phyloP scores from a whole-genome alignment of 2,329 filamentous ascomycete genomes.

The Sclerotinia sclerotiorum region DNA sequence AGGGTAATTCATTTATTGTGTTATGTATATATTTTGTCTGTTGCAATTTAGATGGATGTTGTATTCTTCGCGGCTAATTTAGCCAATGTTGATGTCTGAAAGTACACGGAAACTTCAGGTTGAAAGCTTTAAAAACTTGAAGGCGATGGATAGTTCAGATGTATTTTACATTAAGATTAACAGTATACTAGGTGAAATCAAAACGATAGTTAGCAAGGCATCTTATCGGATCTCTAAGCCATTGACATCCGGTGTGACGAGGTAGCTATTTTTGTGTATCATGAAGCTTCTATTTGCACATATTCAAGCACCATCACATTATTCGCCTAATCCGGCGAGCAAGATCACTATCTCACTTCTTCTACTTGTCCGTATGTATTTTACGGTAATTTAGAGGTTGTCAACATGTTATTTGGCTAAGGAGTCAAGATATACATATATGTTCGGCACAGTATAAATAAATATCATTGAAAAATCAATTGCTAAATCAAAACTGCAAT shows the following conservation, averaged over 20 bases:
- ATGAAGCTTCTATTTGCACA: background rate
- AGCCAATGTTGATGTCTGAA: background rate
- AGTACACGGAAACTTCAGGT: background rate
- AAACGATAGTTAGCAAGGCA: background rate
- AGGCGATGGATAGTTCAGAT: background rate
- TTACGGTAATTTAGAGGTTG: too few relatives aligned
- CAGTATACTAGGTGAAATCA: background rate
- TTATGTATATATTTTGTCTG: background rate
- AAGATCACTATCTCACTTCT: too few relatives aligned
- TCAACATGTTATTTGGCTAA: too few relatives aligned
- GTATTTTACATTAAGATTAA: background rate
- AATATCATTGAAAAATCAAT: too few relatives aligned
- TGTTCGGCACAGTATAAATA: too few relatives aligned
- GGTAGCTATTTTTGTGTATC: background rate
- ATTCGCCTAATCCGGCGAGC: too few relatives aligned
- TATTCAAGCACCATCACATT: background rate
- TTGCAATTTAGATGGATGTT: background rate
- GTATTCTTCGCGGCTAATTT: too few relatives aligned
- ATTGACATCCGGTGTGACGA: background rate
- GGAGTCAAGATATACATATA: too few relatives aligned
- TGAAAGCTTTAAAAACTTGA: background rate
- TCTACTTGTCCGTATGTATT: too few relatives aligned
- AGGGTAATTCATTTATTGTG: slow-evolving; percentile 12
- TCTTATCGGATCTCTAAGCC: background rate
- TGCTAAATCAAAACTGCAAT: background rate